Evolutionary conservation across 202 grass and related monocot genomes (phyloP).

Genomic region (Brachypodium distachyon): DNA sequence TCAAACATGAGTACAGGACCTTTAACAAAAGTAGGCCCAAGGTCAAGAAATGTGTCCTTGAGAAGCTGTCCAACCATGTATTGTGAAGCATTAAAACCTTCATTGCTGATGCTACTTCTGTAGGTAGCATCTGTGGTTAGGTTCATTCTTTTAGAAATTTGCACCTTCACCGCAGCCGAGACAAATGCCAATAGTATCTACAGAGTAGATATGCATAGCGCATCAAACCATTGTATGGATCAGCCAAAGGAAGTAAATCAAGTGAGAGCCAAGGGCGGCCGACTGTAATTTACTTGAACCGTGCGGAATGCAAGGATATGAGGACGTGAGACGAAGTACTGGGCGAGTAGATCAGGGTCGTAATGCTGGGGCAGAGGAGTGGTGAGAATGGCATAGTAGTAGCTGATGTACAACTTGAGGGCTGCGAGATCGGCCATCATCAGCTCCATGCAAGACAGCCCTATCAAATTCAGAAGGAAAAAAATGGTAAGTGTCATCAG

Average conservation of each 20-base stretch:
- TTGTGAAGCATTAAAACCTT: slow-evolving; percentile 38
- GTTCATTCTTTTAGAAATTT: slow-evolving; percentile 40
- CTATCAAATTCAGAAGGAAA: slow-evolving; percentile 20
- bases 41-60: slow-evolving; percentile 73
- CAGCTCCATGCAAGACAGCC: slow-evolving; percentile 68
- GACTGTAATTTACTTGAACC: slow-evolving; percentile 37
- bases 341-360: slow-evolving; percentile 51
- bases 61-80: slow-evolving; percentile 71
- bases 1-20: slow-evolving; percentile 30
- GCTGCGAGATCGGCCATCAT: slow-evolving; percentile 78
- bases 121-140: slow-evolving; percentile 25
- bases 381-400: slow-evolving; percentile 37
- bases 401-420: slow-evolving; percentile 60
- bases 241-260: neutral
- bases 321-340: slow-evolving; percentile 70
- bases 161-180: slow-evolving; percentile 57
- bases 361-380: slow-evolving; percentile 79
- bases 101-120: neutral
- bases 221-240: neutral
- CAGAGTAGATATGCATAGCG: neutral
- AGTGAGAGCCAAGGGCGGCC: neutral
- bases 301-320: slow-evolving; percentile 72
- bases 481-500: neutral
- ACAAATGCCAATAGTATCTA: slow-evolving; percentile 65
- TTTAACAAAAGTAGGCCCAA: slow-evolving; percentile 98